These are phyloP conservation scores for Wickerhamomyces canadensis DNA, from an alignment of 805 yeast genomes.

Conservation along the genomic window DNA sequence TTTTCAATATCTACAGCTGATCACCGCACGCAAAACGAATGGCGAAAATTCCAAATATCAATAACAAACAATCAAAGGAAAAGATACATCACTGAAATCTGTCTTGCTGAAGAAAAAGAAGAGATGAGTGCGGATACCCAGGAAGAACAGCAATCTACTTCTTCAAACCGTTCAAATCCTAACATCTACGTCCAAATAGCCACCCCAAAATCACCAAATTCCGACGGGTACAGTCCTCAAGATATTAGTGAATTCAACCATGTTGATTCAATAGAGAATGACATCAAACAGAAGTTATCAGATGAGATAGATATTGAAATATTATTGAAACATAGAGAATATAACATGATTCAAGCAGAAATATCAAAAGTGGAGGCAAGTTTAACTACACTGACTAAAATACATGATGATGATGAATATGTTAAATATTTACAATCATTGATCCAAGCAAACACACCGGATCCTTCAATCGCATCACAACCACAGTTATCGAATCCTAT, in stretches of 20 bases:
- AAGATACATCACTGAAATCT: no score
- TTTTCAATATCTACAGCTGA: no score
- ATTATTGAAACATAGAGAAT: conserved; percentile 52
- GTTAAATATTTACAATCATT: conserved; percentile 36
- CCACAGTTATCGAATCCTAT: conserved; percentile 2
- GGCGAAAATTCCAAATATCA: no score
- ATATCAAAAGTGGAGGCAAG: conserved; percentile 54
- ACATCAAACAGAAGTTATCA: conserved; percentile 28
- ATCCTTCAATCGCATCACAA: conserved; percentile 2
- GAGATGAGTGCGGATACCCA: no score
- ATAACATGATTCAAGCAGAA: conserved; percentile 44
- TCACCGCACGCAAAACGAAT: no score
- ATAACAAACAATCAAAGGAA: no score
- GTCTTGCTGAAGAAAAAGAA: no score
- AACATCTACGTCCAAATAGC: conserved; percentile 30
- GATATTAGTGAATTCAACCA: conserved; percentile 8
- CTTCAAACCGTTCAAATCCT: no score
- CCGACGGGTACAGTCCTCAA: conserved; percentile 26
- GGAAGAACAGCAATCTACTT: no score
- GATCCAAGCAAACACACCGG: not conserved
- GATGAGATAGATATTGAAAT: conserved; percentile 56
- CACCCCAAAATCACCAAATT: conserved; percentile 39
- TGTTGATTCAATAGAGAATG: conserved; percentile 8
- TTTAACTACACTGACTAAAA: conserved; percentile 42
- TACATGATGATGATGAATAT: conserved; percentile 30